A percentile compares a stretch with the other conserved stretches of the same genome.
These are phyloP conservation scores for Penicillium nordicum DNA, from an alignment of 2,329 filamentous ascomycete genomes.

Conservation along the genomic window DNA sequence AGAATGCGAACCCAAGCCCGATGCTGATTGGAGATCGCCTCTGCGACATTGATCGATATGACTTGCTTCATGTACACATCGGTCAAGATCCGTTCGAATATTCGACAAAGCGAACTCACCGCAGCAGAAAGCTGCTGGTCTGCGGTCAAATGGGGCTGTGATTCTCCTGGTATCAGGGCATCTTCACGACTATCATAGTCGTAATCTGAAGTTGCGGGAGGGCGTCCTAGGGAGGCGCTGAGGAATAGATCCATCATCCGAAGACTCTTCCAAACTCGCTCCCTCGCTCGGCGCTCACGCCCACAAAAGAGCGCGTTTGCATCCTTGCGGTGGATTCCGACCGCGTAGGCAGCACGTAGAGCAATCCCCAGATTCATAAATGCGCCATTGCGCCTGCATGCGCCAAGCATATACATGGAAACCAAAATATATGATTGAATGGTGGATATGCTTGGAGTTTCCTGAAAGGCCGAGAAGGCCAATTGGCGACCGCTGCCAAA, in stretches of 20 bases:
- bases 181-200: slow-evolving; percentile 43
- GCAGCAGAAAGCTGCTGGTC: slow-evolving; percentile 48
- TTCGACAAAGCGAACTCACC: slow-evolving; percentile 44
- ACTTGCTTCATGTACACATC: slow-evolving; percentile 45
- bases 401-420: slow-evolving; percentile 52
- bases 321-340: slow-evolving; percentile 52
- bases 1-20: slow-evolving; percentile 42
- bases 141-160: slow-evolving; percentile 16
- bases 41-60: slow-evolving; percentile 42
- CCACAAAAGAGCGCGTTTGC: slow-evolving; percentile 50
- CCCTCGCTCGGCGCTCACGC: slow-evolving; percentile 41
- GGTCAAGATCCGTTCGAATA: slow-evolving; percentile 43
- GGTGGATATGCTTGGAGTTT: slow-evolving; percentile 49
- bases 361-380: slow-evolving; percentile 53
- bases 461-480: slow-evolving; percentile 46
- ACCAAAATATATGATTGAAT: slow-evolving; percentile 52
- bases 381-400: slow-evolving; percentile 52
- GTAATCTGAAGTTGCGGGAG: slow-evolving; percentile 52
- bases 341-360: slow-evolving; percentile 51
- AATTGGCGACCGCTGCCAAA: slow-evolving; percentile 47
- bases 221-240: slow-evolving; percentile 51
- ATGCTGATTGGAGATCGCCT: slow-evolving; percentile 43
- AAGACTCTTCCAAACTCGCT: slow-evolving; percentile 53
- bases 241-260: slow-evolving; percentile 52
- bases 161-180: slow-evolving; percentile 26